Conservation (phyloP, 257 asterid species). For the Solanum tarapatanum region DNA sequence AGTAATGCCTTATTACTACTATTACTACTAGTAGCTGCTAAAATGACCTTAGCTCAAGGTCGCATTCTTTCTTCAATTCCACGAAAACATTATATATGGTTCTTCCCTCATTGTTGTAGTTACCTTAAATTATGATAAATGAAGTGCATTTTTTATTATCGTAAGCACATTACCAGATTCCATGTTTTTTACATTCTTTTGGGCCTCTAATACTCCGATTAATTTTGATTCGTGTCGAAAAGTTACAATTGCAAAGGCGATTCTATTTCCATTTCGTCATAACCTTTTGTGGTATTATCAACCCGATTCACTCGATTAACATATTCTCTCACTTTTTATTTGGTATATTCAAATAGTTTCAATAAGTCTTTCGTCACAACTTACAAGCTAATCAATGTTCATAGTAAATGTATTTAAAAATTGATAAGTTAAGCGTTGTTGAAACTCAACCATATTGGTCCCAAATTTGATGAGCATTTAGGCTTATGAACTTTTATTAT, state of each 20-base stretch:
- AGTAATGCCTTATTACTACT: neutral
- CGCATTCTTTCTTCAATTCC: conserved; percentile 33
- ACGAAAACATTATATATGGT: neutral
- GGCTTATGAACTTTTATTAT: neutral
- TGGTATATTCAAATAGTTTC: neutral
- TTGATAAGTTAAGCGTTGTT: neutral
- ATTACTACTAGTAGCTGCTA: neutral
- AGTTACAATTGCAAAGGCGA: neutral
- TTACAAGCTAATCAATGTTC: neutral
- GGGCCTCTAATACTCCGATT: neutral
- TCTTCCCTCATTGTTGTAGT: neutral
- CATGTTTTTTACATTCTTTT: neutral
- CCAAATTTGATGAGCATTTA: neutral
- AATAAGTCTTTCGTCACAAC: neutral
- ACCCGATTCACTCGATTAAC: neutral
- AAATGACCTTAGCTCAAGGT: conserved; percentile 57
- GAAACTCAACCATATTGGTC: neutral
- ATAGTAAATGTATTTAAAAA: neutral
- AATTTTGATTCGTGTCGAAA: neutral
- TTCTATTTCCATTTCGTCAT: neutral
- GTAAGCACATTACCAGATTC: neutral
- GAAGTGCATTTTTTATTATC: neutral
- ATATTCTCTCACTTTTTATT: neutral
- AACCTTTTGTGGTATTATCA: neutral
- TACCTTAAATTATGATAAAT: neutral